Evolutionary conservation across 805 yeast genomes (phyloP), one percentile per base, ranked within the genome.

Genomic region (Candida suzukii): DNA sequence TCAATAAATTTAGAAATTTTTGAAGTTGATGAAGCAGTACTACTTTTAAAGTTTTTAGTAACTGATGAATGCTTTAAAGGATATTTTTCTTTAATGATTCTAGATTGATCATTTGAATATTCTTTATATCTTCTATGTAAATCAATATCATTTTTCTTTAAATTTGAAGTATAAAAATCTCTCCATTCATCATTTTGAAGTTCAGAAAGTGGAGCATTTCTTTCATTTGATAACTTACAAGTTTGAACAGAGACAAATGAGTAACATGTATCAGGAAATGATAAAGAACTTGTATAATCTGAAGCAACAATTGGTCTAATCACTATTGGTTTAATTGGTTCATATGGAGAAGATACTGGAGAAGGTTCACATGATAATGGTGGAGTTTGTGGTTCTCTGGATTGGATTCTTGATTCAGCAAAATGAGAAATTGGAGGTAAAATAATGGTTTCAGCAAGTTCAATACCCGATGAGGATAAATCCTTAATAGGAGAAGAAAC

Each of bases 131-230:
- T 63, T 44, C 57, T 60, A 49, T 65, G 64, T 26, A 58, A 57
- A 45, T 62, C 62, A 20, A 64, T 64, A 49, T 68, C 66, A 42
- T 66, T 67, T 46, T 61, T 66, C 39, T 67, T 65, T 30, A 70
- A 53, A 58, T 68, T 64, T n/a, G 57, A 48, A 31, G 63, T 65
- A 41, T 68, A 56, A 46, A 63, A 61, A 37, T 62, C 60, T 48
- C 74, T 62, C 76, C 76, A 71, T 46, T 65, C 70, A 24, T 61
- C 61, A 45, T 69, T 69, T 44, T 64, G 65, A 19, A 50, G 52
- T 27, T 54, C 57, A 24, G 46, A 35, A 10, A 46, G 17, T 18
- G 36, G 41, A 36, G 61, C 50, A 31, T 63, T 62, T 29, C 68
- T 57, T 40, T 60, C 66, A 20, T 47, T 43, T 34, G 46, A 41